Evolutionary conservation across 2,329 filamentous ascomycete species (phyloP).

Genomic region (Cercospora nicotianae): DNA sequence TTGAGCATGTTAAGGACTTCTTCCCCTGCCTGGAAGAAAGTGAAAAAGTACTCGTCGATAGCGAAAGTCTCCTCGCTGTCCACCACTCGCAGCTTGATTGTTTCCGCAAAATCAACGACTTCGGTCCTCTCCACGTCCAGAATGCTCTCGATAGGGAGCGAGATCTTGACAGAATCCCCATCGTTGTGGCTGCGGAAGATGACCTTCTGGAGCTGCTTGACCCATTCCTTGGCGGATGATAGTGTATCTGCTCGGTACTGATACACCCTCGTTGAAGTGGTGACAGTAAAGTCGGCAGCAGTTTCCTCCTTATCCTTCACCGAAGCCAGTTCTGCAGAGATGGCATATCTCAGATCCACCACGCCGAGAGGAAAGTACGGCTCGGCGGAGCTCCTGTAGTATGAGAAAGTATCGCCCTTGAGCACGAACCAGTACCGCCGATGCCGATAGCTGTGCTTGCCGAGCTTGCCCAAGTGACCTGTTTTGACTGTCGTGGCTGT

Average conservation of each 20-base stretch:
- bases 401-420: constrained; percentile 88
- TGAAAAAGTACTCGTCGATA: constrained; percentile 98
- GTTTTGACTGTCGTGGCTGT: constrained; percentile 77
- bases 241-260: constrained; percentile 86
- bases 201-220: constrained; percentile 87
- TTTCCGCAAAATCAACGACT: constrained; percentile 88
- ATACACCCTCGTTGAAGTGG: constrained; percentile 79
- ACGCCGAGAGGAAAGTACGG: constrained; percentile 90
- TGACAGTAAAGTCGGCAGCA: constrained; percentile 67
- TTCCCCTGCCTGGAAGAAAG: constrained; percentile 85
- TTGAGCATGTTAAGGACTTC: constrained; percentile 62
- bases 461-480: constrained; percentile 83
- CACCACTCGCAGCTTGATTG: constrained; percentile 87
- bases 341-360: constrained; percentile 87
- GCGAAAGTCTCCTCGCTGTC: constrained; percentile 94
- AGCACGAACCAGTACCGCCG: constrained; percentile 90
- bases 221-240: constrained; percentile 92
- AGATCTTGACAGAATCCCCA: constrained; percentile 95
- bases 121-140: constrained; percentile 90
- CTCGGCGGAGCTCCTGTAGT: constrained; percentile 79
- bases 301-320: constrained; percentile 62
- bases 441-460: constrained; percentile 83
- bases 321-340: constrained; percentile 69
- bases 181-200: constrained; percentile 96
- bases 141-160: constrained; percentile 81